Base-by-base conservation (phyloP, 768 basidiomycete species). In the Podaxis mareebaensis region DNA sequence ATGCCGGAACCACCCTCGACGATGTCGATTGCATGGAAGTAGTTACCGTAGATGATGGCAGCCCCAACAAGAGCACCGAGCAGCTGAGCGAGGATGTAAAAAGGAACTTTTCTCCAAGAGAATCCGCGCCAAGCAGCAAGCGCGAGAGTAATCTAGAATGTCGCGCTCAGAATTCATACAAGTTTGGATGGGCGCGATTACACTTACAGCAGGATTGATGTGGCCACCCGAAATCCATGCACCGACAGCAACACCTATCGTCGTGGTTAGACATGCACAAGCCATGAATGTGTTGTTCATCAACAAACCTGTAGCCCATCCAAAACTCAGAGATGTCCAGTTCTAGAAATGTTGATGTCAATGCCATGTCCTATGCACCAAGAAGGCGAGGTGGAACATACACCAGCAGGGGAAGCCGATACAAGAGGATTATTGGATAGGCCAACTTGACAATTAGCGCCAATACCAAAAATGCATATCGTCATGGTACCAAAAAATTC, bases 161-260 rank as follows among this genome's bases (percentile, higher is more conserved):
- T 40, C 10, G 20, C 15, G 3, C 24, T 20, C 12, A 40, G 57
- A 1, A 39, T 39, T 22, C 5, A 8, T 20, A 5, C 48, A n/a
- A 24, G 36, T 24, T 28, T 53, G 22, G 28, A 58, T 8, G n/a
- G 13, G 15, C 8, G 38, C 48, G 11, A 1, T 49, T 13, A 40
- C 13, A 71, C 75, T 15, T 71, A 85, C 86, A 13, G 85, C 83
- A 20, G 87, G 86, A 67, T 88, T 88, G 64, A 88, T 79, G 67
- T 89, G 88, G 22, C 88, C 88, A 12, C 86, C 86, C 42, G 88
- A 88, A 55, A 88, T 78, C 87, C 86, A 89, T 3, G 84, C 86
- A 40, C 85, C 88, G 65, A 89, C 69, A 11, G 83, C 80, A 4
- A 81, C 72, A 30, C 84, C 83, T 65, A 33, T 30, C 12, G 20